Percentiles rank a stretch among this genome's conserved stretches.
Conservation (phyloP, 2,329 filamentous ascomycete genomes). For the Venturia aucupariae region DNA sequence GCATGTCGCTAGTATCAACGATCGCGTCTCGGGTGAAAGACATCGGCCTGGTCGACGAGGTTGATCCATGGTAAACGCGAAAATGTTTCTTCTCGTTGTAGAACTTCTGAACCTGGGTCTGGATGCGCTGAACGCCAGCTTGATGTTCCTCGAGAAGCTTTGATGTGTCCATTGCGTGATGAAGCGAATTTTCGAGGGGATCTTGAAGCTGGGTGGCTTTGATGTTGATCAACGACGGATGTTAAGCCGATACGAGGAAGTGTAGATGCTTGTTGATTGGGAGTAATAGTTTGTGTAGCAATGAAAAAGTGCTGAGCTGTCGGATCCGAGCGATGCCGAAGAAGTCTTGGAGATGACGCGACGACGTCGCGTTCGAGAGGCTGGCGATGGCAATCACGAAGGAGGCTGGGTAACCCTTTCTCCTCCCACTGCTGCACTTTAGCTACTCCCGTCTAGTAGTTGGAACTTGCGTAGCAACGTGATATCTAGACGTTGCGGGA, state of each 20-base stretch:
- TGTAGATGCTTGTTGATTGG: not conserved
- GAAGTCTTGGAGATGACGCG: slow-evolving; percentile 6
- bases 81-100: slow-evolving; percentile 32
- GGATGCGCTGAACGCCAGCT: slow-evolving; percentile 2
- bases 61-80: slow-evolving; percentile 68
- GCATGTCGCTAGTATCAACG: slow-evolving; percentile 57
- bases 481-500: not conserved
- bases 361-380: not conserved
- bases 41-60: slow-evolving; percentile 60
- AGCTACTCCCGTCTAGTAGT: not conserved
- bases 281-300: not conserved
- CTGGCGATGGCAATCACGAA: not conserved
- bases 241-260: not conserved
- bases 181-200: no score
- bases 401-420: not conserved
- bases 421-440: no score
- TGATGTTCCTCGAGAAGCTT: slow-evolving; percentile 2
- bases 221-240: not conserved
- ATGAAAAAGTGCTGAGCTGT: not conserved
- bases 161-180: not conserved
- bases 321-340: slow-evolving; percentile 2
- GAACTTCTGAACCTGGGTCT: not conserved
- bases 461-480: not conserved
- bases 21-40: slow-evolving; percentile 39
- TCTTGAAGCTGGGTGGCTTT: not conserved